Evolutionary conservation across 805 yeast species (phyloP).

Genomic region (Lipomyces japonicus): DNA sequence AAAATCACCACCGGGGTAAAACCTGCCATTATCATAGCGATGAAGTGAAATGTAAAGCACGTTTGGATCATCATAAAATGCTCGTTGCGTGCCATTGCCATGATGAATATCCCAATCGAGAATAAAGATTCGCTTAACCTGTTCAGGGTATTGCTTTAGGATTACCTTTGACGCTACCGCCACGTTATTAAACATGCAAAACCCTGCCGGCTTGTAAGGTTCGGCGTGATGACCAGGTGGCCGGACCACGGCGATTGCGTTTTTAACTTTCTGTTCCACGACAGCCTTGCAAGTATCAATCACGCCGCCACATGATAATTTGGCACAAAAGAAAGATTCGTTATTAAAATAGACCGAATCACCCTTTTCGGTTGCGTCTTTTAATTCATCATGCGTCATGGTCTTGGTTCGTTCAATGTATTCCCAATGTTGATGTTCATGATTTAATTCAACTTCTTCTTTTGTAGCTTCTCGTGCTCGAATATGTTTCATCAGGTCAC

Average conservation of each 20-base stretch:
- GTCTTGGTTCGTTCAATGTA: conserved; percentile 70
- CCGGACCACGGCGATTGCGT: conserved; percentile 88
- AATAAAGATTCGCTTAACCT: conserved; percentile 76
- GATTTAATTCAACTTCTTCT: conserved; percentile 84
- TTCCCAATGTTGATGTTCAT: conserved; percentile 71
- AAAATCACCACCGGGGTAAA: conserved; percentile 88
- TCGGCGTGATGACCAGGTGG: conserved; percentile 99
- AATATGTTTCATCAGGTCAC: conserved; percentile 74
- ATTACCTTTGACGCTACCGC: conserved; percentile 93
- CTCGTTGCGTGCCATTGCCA: conserved; percentile 97
- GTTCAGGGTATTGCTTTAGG: conserved; percentile 77
- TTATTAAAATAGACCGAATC: conserved; percentile 94
- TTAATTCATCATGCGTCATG: conserved; percentile 71
- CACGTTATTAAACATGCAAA: conserved; percentile 91
- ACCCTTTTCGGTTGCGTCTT: conserved; percentile 82
- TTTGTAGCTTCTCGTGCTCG: conserved; percentile 85
- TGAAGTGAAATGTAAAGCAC: conserved; percentile 89
- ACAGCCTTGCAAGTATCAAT: conserved; percentile 96
- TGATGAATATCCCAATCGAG: conserved; percentile 99
- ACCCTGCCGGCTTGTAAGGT: conserved; percentile 95
- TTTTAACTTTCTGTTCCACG: conserved; percentile 85
- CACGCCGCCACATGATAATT: conserved; percentile 92
- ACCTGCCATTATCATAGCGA: conserved; percentile 85
- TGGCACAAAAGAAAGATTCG: conserved; percentile 82
- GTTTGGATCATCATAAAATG: conserved; percentile 82